Percentiles rank a stretch among this genome's conserved stretches.
Evolutionary conservation across 2,329 filamentous ascomycete genomes (phyloP).

Genomic region (Epicoccum sorghinum): DNA sequence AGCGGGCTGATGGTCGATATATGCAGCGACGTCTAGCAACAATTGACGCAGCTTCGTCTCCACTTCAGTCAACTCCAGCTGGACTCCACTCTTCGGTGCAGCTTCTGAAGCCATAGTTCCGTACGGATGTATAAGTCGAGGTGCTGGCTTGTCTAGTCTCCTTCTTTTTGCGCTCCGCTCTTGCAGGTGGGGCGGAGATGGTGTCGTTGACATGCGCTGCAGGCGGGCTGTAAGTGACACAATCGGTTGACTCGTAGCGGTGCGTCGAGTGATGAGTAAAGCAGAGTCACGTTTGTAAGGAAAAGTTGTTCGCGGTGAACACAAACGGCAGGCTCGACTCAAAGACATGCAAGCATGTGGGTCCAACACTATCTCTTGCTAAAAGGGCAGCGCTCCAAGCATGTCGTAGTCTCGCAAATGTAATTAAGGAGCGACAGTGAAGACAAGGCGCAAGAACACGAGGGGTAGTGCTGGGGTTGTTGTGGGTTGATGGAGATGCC

Average conservation of each 20-base stretch:
- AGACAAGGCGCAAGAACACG: slow-evolving; percentile 11
- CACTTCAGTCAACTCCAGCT: slow-evolving; percentile 68
- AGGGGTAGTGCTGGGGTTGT: slow-evolving; percentile 14
- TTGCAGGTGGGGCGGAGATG: slow-evolving; percentile 27
- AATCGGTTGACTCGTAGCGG: slow-evolving; percentile 3
- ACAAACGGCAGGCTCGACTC: slow-evolving; percentile 37
- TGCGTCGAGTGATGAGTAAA: slow-evolving; percentile 14
- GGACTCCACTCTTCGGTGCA: slow-evolving; percentile 20
- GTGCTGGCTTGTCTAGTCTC: slow-evolving; percentile 26
- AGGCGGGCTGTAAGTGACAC: slow-evolving; percentile 7
- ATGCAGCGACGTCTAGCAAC: slow-evolving; percentile 79
- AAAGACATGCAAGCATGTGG: slow-evolving; percentile 37
- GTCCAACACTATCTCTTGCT: slow-evolving; percentile 10
- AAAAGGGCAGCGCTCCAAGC: neutral
- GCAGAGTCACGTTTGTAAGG: slow-evolving; percentile 28
- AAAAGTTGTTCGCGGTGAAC: slow-evolving; percentile 34
- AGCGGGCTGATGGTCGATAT: slow-evolving; percentile 60
- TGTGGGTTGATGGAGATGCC: slow-evolving; percentile 36
- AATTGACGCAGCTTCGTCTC: slow-evolving; percentile 77
- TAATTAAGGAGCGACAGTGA: slow-evolving; percentile 1
- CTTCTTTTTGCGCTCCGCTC: slow-evolving; percentile 41
- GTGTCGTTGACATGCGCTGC: slow-evolving; percentile 41
- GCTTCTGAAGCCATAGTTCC: slow-evolving; percentile 36
- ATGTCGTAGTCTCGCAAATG: slow-evolving; percentile 1
- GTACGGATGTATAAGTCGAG: slow-evolving; percentile 32